Conservation (phyloP, 2,329 filamentous ascomycete species). For the Exophiala calicioides region DNA sequence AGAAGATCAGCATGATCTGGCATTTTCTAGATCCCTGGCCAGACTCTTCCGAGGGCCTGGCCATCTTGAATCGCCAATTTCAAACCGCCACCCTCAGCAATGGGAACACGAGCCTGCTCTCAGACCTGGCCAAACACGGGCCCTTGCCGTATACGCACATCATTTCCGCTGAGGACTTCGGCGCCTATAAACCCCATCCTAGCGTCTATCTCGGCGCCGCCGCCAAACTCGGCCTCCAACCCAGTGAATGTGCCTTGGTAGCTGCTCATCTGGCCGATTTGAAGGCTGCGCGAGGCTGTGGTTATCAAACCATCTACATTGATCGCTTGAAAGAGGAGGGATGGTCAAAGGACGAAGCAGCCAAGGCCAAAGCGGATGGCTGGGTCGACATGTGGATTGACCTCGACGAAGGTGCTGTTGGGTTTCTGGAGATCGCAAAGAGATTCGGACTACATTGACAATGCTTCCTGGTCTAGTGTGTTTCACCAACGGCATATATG, state of each 20-base stretch:
- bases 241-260: conserved; percentile 70
- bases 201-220: conserved; percentile 68
- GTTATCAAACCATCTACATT: conserved; percentile 72
- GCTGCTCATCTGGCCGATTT: conserved; percentile 74
- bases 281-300: conserved; percentile 62
- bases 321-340: conserved; percentile 68
- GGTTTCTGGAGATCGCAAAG: conserved; percentile 54
- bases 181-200: conserved; percentile 72
- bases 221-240: conserved; percentile 56
- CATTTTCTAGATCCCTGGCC: conserved; percentile 70
- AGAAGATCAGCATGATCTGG: conserved; percentile 68
- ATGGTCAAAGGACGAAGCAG: conserved; percentile 54
- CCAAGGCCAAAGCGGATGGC: conserved; percentile 54
- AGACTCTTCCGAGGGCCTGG: conserved; percentile 60
- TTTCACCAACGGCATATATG: too few species aligned
- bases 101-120: conserved; percentile 67
- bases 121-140: conserved; percentile 62
- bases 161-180: conserved; percentile 69
- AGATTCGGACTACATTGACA: conserved; percentile 42
- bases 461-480: too few species aligned
- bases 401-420: conserved; percentile 53
- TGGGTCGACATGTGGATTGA: conserved; percentile 67
- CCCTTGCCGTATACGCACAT: conserved; percentile 63
- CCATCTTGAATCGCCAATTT: conserved; percentile 57
- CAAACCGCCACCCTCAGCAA: conserved; percentile 71